These are phyloP conservation scores for Gracilaria vermiculophylla DNA, from an alignment of 23 red algal genomes.

Conservation along the genomic window DNA sequence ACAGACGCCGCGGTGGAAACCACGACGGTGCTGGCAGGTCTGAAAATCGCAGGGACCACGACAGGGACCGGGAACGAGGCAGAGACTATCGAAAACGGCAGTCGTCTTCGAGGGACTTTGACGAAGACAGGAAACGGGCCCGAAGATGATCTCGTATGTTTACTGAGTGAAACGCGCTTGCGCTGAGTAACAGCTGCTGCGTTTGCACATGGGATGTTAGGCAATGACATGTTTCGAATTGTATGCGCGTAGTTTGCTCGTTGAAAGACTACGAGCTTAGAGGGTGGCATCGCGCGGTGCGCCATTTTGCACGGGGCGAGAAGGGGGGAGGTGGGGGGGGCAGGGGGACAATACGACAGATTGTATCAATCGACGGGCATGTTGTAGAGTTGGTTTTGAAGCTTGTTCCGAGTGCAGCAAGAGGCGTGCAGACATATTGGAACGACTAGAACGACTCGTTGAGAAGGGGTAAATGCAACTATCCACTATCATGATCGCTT, in stretches of 20 bases:
- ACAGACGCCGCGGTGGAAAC: slow-evolving; percentile 28
- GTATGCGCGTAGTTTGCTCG: no score
- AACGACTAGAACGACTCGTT: not conserved
- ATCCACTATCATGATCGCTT: no score
- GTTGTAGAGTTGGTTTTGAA: not conserved
- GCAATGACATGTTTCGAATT: no score
- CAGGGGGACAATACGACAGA: no score
- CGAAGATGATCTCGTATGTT: not conserved
- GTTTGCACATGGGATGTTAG: not conserved
- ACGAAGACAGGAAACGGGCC: slow-evolving; percentile 40
- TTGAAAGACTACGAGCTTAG: not conserved
- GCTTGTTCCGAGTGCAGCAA: not conserved
- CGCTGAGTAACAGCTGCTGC: not conserved
- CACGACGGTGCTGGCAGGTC: slow-evolving; percentile 7
- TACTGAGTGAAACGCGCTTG: not conserved
- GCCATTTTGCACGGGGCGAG: no score
- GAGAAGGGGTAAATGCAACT: slow-evolving; percentile 14
- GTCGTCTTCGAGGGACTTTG: slow-evolving; percentile 21
- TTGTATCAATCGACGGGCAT: no score
- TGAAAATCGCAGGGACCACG: slow-evolving; percentile 18
- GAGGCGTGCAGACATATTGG: not conserved
- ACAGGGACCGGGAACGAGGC: slow-evolving; percentile 46
- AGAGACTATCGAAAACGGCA: slow-evolving; percentile 43
- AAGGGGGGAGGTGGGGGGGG: no score
- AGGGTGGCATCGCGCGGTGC: not conserved